Percentiles rank a stretch among this genome's conserved stretches.
These are phyloP conservation scores for Tricholoma terreum DNA, from an alignment of 768 basidiomycete species.

Conservation along the genomic window DNA sequence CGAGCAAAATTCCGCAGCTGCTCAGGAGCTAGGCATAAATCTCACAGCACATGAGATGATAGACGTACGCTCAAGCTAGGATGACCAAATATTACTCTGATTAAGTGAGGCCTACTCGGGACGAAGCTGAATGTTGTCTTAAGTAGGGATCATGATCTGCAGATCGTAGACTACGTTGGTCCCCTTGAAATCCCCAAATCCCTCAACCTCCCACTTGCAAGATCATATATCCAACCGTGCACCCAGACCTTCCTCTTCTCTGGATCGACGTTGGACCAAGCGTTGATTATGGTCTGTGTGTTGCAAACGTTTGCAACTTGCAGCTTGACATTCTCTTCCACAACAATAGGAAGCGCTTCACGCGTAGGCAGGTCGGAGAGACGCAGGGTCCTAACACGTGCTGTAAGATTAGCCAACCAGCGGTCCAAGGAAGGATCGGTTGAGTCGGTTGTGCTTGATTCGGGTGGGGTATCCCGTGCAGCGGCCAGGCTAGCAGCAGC, in stretches of 20 bases:
- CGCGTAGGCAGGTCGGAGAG: slow-evolving; percentile 33
- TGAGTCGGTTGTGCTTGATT: slow-evolving; percentile 31
- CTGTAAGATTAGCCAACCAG: slow-evolving; percentile 56
- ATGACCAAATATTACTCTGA: no score
- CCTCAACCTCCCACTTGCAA: slow-evolving; percentile 53
- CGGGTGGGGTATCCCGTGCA: slow-evolving; percentile 32
- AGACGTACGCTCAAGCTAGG: no score
- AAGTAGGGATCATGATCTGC: no score
- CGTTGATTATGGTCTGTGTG: slow-evolving; percentile 41
- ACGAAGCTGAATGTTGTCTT: no score
- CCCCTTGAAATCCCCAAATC: slow-evolving; percentile 52
- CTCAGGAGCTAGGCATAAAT: no score
- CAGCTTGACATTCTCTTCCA: slow-evolving; percentile 57
- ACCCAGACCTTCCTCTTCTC: slow-evolving; percentile 50
- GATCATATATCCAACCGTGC: slow-evolving; percentile 73
- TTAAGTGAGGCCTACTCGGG: no score
- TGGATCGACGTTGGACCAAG: slow-evolving; percentile 43
- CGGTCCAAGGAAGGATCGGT: slow-evolving; percentile 45
- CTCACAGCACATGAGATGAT: no score
- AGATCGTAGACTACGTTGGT: slow-evolving; percentile 12
- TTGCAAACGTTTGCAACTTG: slow-evolving; percentile 53
- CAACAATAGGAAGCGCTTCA: slow-evolving; percentile 43
- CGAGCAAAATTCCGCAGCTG: no score
- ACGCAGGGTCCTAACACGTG: slow-evolving; percentile 45
- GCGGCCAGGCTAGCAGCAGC: slow-evolving; percentile 53